Evolutionary conservation across 129 eudicot genomes (phyloP).

Genomic region (Centella asiatica): DNA sequence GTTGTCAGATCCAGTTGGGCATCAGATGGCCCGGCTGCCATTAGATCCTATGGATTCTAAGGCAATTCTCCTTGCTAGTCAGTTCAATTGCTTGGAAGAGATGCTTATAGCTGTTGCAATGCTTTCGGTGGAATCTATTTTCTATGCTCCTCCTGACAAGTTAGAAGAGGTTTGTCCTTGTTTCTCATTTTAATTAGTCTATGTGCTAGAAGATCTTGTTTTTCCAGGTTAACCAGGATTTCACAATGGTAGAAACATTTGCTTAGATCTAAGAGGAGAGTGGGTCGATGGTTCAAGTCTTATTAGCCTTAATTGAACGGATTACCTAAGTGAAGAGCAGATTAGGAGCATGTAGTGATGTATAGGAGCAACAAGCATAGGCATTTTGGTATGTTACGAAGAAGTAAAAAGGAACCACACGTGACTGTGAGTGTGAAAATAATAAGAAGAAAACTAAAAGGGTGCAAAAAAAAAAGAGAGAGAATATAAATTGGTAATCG

Average conservation of each 20-base stretch:
- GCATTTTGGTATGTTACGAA: too few relatives aligned
- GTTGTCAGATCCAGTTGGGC: conserved; percentile 82
- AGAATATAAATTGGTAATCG: too few relatives aligned
- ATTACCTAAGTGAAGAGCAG: too few relatives aligned
- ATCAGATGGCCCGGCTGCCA: conserved; percentile 86
- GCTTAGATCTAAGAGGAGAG: too few relatives aligned
- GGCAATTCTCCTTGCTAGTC: conserved; percentile 77
- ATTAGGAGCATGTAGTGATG: too few relatives aligned
- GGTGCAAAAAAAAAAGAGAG: too few relatives aligned
- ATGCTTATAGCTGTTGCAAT: conserved; percentile 86
- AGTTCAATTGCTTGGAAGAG: conserved; percentile 85
- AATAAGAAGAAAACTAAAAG: too few relatives aligned
- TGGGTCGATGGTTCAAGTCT: too few relatives aligned
- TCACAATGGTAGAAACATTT: background rate
- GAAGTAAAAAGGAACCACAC: too few relatives aligned
- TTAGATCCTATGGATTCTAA: conserved; percentile 78
- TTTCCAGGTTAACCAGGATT: background rate
- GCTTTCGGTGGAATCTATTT: conserved; percentile 92
- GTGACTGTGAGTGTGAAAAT: too few relatives aligned
- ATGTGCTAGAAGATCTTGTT: background rate
- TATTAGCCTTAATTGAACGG: too few relatives aligned
- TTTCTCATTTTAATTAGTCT: background rate
- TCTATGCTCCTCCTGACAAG: conserved; percentile 86
- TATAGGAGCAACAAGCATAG: too few relatives aligned
- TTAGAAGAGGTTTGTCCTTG: conserved; percentile 63